Evolutionary conservation across 345 rosid genomes (phyloP).

Genomic region (Camelina hispida): DNA sequence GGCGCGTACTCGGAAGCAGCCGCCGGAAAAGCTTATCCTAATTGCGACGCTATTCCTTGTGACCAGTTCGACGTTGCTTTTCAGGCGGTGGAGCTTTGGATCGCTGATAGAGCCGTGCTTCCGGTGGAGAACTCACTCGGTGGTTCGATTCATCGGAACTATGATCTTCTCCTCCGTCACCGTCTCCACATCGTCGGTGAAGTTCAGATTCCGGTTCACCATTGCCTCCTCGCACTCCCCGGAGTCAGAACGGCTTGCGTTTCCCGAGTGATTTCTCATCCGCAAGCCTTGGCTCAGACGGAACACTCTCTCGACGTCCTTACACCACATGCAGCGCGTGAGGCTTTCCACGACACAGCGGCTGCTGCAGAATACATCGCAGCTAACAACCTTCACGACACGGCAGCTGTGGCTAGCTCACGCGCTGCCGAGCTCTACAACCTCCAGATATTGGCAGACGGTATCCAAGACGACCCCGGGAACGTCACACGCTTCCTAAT

Average conservation of each 20-base stretch:
- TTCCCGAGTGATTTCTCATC: slow-evolving; percentile 88
- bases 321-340: slow-evolving; percentile 76
- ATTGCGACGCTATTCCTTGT: slow-evolving; percentile 94
- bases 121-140: slow-evolving; percentile 94
- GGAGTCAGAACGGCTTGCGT: slow-evolving; percentile 72
- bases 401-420: slow-evolving; percentile 90
- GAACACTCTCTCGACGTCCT: slow-evolving; percentile 74
- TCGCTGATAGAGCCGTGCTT: slow-evolving; percentile 91
- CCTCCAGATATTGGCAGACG: slow-evolving; percentile 73
- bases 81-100: slow-evolving; percentile 97
- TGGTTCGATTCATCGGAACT: slow-evolving; percentile 92
- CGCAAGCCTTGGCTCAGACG: slow-evolving; percentile 91
- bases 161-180: slow-evolving; percentile 95
- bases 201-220: slow-evolving; percentile 95
- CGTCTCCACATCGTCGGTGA: slow-evolving; percentile 96
- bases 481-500: slow-evolving; percentile 92
- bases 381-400: slow-evolving; percentile 69
- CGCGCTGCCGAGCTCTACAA: slow-evolving; percentile 93
- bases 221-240: slow-evolving; percentile 90
- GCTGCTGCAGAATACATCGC: slow-evolving; percentile 91
- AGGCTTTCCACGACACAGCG: slow-evolving; percentile 92
- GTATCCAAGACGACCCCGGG: slow-evolving; percentile 84
- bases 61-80: slow-evolving; percentile 97
- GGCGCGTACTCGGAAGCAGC: slow-evolving; percentile 99
- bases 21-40: slow-evolving; percentile 91